Percentiles rank a stretch among this genome's conserved stretches.
Conservation (phyloP, 306 rosid species). For the Castanopsis chinensis region DNA sequence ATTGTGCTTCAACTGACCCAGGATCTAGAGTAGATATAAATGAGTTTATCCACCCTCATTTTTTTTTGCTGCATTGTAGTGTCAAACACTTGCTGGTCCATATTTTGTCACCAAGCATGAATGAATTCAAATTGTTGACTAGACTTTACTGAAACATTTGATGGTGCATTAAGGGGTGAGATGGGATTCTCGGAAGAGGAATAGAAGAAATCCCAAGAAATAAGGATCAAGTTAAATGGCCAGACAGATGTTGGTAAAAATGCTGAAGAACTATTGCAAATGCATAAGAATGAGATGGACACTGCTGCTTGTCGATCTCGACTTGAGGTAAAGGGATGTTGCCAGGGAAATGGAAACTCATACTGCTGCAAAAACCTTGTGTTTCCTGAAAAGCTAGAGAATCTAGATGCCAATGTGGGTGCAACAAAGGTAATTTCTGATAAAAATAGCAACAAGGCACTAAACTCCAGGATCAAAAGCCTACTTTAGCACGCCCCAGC, state of each 20-base stretch:
- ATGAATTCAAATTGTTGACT: slow-evolving; percentile 5
- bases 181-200: slow-evolving; percentile 85
- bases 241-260: slow-evolving; percentile 38
- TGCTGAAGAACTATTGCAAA: slow-evolving; percentile 20
- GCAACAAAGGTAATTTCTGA: slow-evolving; percentile 39
- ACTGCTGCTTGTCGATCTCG: slow-evolving; percentile 17
- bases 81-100: not conserved
- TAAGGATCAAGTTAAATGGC: slow-evolving; percentile 49
- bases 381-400: slow-evolving; percentile 26
- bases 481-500: too few relatives aligned
- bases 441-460: slow-evolving; percentile 38
- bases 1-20: not conserved
- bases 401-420: slow-evolving; percentile 36
- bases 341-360: slow-evolving; percentile 51
- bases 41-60: not conserved
- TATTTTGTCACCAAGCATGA: not conserved
- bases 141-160: slow-evolving; percentile 1
- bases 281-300: slow-evolving; percentile 13
- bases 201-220: slow-evolving; percentile 58
- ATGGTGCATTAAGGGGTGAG: slow-evolving; percentile 64
- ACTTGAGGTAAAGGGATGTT: slow-evolving; percentile 43
- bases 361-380: slow-evolving; percentile 51
- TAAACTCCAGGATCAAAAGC: slow-evolving; percentile 39
- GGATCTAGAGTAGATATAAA: not conserved
- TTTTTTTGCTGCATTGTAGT: not conserved